A percentile compares a stretch with the other conserved stretches of the same genome.
Evolutionary conservation across 257 asterid genomes (phyloP).

Genomic region (Solanum bukasovii): DNA sequence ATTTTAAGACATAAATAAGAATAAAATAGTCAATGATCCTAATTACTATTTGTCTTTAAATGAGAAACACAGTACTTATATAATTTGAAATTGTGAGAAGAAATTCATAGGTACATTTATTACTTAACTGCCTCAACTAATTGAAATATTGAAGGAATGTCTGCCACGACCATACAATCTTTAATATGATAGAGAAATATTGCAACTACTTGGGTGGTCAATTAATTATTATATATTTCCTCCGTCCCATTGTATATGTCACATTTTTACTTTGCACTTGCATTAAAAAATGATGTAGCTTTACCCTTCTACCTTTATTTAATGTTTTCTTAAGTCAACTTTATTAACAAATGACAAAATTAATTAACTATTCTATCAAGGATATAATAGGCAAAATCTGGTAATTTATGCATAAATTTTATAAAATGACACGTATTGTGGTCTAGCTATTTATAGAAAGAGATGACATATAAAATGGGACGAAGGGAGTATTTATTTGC

Average conservation of each 20-base stretch:
- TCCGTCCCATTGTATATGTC: too few species aligned
- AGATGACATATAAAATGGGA: too few species aligned
- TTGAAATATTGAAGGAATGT: background rate
- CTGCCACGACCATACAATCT: background rate
- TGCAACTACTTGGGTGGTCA: background rate
- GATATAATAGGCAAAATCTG: too few species aligned
- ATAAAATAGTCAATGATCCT: background rate
- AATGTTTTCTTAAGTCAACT: too few species aligned
- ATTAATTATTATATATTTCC: background rate
- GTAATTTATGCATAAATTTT: too few species aligned
- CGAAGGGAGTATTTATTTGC: background rate
- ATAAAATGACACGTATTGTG: too few species aligned
- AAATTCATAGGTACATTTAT: background rate
- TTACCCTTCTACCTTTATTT: too few species aligned
- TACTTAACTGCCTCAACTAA: background rate
- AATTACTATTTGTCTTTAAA: background rate
- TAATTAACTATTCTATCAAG: too few species aligned
- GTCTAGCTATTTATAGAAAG: too few species aligned
- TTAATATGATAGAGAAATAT: background rate
- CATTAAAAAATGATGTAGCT: too few species aligned
- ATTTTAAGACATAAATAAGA: background rate
- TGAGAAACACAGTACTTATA: background rate
- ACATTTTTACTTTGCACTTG: too few species aligned
- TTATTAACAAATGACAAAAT: too few species aligned
- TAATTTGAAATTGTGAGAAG: background rate